Conservation (phyloP, 495 filamentous ascomycete species). For the Astrothelium subdiscretum region DNA sequence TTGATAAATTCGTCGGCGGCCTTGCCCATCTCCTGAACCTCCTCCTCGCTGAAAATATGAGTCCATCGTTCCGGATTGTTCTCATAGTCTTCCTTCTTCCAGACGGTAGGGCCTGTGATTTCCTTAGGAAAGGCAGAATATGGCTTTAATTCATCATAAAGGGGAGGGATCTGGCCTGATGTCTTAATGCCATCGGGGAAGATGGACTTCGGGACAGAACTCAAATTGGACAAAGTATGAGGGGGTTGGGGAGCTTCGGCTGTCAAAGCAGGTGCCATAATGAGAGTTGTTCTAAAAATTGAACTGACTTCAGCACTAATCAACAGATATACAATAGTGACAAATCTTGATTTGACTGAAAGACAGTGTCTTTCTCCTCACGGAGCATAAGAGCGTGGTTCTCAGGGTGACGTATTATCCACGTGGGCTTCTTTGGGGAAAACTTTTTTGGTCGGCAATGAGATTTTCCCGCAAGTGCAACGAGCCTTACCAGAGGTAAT, state of each 20-base stretch:
- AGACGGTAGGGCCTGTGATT: conserved; percentile 66
- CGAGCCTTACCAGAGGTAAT: too few relatives aligned
- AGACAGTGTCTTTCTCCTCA: too few relatives aligned
- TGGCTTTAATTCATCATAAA: conserved; percentile 51
- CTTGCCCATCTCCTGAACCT: conserved; percentile 55
- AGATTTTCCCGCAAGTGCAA: too few relatives aligned
- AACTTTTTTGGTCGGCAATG: too few relatives aligned
- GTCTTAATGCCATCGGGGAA: conserved; percentile 44
- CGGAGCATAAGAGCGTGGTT: too few relatives aligned
- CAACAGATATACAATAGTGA: too few relatives aligned
- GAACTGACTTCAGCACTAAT: not conserved
- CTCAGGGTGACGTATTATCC: too few relatives aligned
- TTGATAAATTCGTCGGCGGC: conserved; percentile 59
- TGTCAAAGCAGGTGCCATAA: conserved; percentile 12
- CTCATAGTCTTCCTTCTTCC: conserved; percentile 61
- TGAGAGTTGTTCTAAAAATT: not conserved
- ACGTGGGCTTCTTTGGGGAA: too few relatives aligned
- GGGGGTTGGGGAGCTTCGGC: conserved; percentile 2
- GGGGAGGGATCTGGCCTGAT: conserved; percentile 68
- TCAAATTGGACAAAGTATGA: not conserved
- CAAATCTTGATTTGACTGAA: too few relatives aligned
- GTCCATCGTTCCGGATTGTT: conserved; percentile 65
- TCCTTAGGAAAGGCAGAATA: conserved; percentile 64
- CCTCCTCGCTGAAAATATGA: conserved; percentile 52
- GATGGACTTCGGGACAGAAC: conserved; percentile 18